Conservation (phyloP, 176 grass and related monocot species). For the Pharus latifolius region DNA sequence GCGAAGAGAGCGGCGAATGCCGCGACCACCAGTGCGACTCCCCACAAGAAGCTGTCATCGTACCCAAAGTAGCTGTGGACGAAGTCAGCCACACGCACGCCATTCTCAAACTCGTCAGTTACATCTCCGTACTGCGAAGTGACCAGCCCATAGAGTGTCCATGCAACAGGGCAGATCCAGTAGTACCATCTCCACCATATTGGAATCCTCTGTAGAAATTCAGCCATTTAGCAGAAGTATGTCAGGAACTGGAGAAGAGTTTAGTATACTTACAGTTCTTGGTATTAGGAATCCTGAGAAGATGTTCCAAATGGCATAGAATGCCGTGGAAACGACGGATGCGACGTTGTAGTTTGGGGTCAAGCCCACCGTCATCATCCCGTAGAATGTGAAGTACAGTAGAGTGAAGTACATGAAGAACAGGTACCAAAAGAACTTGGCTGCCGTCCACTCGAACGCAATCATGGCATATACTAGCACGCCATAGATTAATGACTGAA, state of each 20-base stretch:
- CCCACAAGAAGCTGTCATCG: conserved; percentile 40
- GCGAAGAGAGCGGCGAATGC: conserved; percentile 51
- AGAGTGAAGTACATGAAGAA: conserved; percentile 93
- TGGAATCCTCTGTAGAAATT: conserved; percentile 41
- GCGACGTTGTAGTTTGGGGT: conserved; percentile 63
- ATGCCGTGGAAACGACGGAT: conserved; percentile 45
- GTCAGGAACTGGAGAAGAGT: not conserved
- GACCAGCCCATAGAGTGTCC: conserved; percentile 68
- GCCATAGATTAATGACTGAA: conserved; percentile 53
- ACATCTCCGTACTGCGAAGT: conserved; percentile 67
- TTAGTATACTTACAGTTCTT: conserved; percentile 44
- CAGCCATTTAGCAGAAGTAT: not conserved
- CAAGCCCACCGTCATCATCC: conserved; percentile 77
- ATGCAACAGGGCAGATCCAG: conserved; percentile 57
- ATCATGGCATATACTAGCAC: conserved; percentile 75
- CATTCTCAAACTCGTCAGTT: not conserved
- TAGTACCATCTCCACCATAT: conserved; percentile 88
- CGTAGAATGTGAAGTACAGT: conserved; percentile 75
- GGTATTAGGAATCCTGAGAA: conserved; percentile 80
- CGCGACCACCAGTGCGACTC: conserved; percentile 29
- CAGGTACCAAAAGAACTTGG: conserved; percentile 80
- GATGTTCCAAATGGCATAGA: conserved; percentile 62
- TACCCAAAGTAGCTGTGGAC: conserved; percentile 54
- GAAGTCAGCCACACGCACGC: conserved; percentile 16
- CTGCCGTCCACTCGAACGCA: conserved; percentile 71